Evolutionary conservation across 371 early-diverging fungal species (phyloP).

Genomic region (Rhizopus sp.): DNA sequence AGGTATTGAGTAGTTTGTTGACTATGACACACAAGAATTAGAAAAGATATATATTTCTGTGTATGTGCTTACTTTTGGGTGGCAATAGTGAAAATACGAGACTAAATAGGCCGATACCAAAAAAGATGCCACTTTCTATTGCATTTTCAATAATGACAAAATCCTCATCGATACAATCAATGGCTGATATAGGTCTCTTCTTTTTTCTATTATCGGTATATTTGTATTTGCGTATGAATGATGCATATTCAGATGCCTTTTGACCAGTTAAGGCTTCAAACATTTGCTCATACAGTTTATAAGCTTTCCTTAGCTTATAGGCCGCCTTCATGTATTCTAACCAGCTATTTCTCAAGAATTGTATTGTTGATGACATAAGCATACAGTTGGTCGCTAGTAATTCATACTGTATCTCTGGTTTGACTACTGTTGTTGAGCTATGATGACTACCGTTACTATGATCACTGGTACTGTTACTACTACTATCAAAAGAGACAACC

Average conservation of each 20-base stretch:
- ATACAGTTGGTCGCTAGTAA: constrained; percentile 46
- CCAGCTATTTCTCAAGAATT: constrained; percentile 50
- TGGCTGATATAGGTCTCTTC: constrained; percentile 8
- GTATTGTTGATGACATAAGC: constrained; percentile 50
- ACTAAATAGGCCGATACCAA: constrained; percentile 49
- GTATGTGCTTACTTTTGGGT: constrained; percentile 34
- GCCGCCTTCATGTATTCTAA: constrained; percentile 53
- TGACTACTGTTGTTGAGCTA: neutral
- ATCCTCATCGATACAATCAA: constrained; percentile 2
- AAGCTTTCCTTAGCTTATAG: constrained; percentile 48
- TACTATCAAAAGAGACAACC: constrained; percentile 7
- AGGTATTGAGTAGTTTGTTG: constrained; percentile 44
- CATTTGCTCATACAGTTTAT: constrained; percentile 50
- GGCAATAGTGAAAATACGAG: constrained; percentile 51
- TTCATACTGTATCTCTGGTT: constrained; percentile 38
- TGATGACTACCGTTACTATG: neutral
- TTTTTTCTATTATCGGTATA: neutral
- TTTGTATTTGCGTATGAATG: neutral
- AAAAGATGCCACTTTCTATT: constrained; percentile 47
- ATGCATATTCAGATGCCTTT: constrained; percentile 43
- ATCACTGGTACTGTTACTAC: no score
- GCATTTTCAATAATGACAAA: constrained; percentile 21
- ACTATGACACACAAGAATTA: constrained; percentile 22
- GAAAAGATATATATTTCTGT: neutral
- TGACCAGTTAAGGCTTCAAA: constrained; percentile 44